These are phyloP conservation scores for Aechmea fasciata DNA, from an alignment of 176 grass and related monocot species.

Conservation along the genomic window DNA sequence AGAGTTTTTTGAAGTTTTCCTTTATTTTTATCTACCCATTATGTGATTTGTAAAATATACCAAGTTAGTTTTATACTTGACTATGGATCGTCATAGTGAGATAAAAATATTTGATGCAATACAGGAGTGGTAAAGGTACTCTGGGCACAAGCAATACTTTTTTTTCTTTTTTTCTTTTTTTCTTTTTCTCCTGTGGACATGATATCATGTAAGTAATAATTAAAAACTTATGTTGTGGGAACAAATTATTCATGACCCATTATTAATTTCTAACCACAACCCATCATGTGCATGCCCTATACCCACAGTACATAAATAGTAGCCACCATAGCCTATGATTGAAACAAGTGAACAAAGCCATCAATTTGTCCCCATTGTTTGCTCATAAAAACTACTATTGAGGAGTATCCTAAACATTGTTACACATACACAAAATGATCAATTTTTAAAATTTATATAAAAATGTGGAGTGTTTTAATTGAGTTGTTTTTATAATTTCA, in stretches of 20 bases:
- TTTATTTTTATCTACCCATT: too few relatives aligned
- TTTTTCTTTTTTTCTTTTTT: too few relatives aligned
- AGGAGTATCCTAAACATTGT: background rate
- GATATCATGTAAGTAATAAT: background rate
- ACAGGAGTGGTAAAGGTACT: too few relatives aligned
- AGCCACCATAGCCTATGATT: constrained; percentile 1
- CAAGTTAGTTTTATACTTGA: too few relatives aligned
- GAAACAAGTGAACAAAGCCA: background rate
- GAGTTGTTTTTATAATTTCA: too few relatives aligned
- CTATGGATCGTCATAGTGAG: too few relatives aligned
- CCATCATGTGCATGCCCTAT: background rate
- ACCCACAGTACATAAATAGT: background rate
- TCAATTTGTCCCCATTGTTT: background rate
- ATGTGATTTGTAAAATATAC: too few relatives aligned
- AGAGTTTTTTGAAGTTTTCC: too few relatives aligned
- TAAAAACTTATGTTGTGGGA: background rate
- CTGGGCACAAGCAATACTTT: too few relatives aligned
- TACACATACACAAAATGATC: background rate
- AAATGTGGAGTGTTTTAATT: too few relatives aligned
- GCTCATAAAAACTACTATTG: background rate
- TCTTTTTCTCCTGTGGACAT: background rate
- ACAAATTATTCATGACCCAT: background rate
- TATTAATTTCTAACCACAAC: background rate
- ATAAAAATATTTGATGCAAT: too few relatives aligned
- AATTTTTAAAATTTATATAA: too few relatives aligned